Base-by-base conservation (phyloP, 78 protist genomes). In the Diacronema lutheri region DNA sequence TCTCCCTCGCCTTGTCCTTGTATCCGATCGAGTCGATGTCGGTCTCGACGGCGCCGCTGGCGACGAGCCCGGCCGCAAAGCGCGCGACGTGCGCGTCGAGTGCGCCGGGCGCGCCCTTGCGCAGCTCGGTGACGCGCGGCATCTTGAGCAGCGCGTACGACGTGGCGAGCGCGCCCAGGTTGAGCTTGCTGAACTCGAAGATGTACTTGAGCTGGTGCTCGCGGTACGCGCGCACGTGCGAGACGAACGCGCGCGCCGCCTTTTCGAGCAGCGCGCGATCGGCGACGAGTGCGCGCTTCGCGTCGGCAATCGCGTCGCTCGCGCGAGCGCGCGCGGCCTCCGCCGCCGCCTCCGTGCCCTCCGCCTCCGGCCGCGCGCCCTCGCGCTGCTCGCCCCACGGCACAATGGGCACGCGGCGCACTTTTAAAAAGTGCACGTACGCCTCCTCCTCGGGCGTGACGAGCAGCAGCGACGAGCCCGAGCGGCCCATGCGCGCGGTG, bases 401-500 rank as follows among this genome's bases (percentile, higher is more conserved):
- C 21, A 61, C 33, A 21, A 61, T 4, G 25, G 62, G n/a, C n/a
- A 21, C 62, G 62, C n/a, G 62, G 25, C n/a, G 19, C 25, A 64
- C 23, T 3, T 21, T 1, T 19, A 71, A 58, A 58, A 71, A 71
- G 38, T 23, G 79, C n/a, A 71, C 33, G 79, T 71, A 71, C 38
- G 57, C 9, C 4, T 71, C 79, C 33, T 71, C 79, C 79, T 38
- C 13, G 9, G 79, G 58, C 35, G 50, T 4, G 14, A 71, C 58
- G 33, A 71, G 21, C 26, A 71, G 79, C 26, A 71, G 57, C 58
- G 79, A 21, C 25, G 7, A 21, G 37, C 79, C 79, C 5, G 11
- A 4, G 5, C 86, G 40, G 26, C 97, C 97, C 81, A 92, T 87
- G 41, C 98, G 84, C 20, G 97, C 98, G 25, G 98, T 96, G 37